Base-by-base conservation (phyloP, 805 yeast species). In the Tetrapisispora phaffii region DNA sequence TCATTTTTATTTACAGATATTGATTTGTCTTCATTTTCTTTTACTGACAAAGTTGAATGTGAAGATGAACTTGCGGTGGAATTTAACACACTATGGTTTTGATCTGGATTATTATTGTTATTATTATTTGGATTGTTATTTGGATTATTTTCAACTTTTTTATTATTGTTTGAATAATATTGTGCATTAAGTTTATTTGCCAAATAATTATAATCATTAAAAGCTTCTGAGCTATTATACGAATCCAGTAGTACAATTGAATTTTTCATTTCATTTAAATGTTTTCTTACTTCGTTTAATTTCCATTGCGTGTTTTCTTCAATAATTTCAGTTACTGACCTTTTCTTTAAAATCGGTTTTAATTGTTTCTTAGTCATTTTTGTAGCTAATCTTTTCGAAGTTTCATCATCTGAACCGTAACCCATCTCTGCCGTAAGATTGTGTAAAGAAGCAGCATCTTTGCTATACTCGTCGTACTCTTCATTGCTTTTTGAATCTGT, bases 291-390 rank as follows among this genome's bases (percentile, higher is more conserved):
- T 85, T 68, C 63, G 35, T 60, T 44, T 53, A 64, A 50, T 48
- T 63, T 60, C 69, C 70, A 62, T 41, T 56, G 50, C 6, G 67
- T 53, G 47, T 65, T 63, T 48, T 65, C 67, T 46, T 63, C 64
- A 17, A 64, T 56, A 73, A 90, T 79, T 62, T 88, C 96, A 35
- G 87, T 80, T 34, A 85, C 82, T 1, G 95, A 79, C 58, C 93
- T 77, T 65, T 85, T 85, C 66, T 90, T 90, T 56, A 90, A 69
- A 48, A 90, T 90, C 22, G 97, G 93, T 65, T 89, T 89, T 24
- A 85, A 72, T 44, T 46, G 39, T 16, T 34, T 44, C 28, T 35
- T 49, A 29, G 38, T 45, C 9, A 48, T 48, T 41, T 44, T 42
- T 26, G 42, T 46, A 2, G 59, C 51, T 36, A 64, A 34, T 37